These are phyloP conservation scores for Candida nemodendra DNA, from an alignment of 805 yeast genomes.

Conservation along the genomic window DNA sequence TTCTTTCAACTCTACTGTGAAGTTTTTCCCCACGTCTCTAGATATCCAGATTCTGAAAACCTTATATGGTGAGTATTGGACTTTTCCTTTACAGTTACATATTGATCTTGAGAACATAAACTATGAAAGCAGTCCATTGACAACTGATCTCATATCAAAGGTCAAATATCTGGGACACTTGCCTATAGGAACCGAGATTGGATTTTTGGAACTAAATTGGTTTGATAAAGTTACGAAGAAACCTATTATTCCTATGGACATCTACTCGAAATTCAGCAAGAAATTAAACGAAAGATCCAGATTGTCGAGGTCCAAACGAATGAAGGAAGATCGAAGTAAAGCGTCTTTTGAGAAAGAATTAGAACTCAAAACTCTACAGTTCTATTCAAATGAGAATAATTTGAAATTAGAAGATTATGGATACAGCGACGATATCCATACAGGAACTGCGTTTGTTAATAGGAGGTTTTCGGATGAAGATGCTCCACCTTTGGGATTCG, in stretches of 20 bases:
- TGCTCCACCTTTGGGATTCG: slow-evolving; percentile 16
- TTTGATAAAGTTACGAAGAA: slow-evolving; percentile 20
- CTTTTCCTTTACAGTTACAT: slow-evolving; percentile 65
- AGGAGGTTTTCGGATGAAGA: slow-evolving; percentile 12
- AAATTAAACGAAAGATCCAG: slow-evolving; percentile 60
- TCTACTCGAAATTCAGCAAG: slow-evolving; percentile 45
- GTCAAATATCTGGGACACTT: slow-evolving; percentile 76
- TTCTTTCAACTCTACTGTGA: slow-evolving; percentile 62
- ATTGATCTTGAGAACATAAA: slow-evolving; percentile 68
- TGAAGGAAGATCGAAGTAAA: slow-evolving; percentile 61
- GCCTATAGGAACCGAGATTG: slow-evolving; percentile 83
- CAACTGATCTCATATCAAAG: slow-evolving; percentile 55
- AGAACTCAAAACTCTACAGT: slow-evolving; percentile 56
- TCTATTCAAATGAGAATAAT: slow-evolving; percentile 58
- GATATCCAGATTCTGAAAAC: slow-evolving; percentile 73
- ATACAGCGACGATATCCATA: slow-evolving; percentile 33
- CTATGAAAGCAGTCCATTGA: slow-evolving; percentile 52
- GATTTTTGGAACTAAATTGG: slow-evolving; percentile 88
- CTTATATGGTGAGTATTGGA: slow-evolving; percentile 58
- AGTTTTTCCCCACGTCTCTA: slow-evolving; percentile 69
- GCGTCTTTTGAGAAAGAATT: slow-evolving; percentile 54
- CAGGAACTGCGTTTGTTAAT: slow-evolving; percentile 14
- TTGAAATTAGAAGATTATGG: slow-evolving; percentile 37
- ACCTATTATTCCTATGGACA: slow-evolving; percentile 40
- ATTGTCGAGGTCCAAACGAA: slow-evolving; percentile 44